phyloP scores from a whole-genome alignment of 2,329 filamentous ascomycete species.

The Didymella arachidicola region DNA sequence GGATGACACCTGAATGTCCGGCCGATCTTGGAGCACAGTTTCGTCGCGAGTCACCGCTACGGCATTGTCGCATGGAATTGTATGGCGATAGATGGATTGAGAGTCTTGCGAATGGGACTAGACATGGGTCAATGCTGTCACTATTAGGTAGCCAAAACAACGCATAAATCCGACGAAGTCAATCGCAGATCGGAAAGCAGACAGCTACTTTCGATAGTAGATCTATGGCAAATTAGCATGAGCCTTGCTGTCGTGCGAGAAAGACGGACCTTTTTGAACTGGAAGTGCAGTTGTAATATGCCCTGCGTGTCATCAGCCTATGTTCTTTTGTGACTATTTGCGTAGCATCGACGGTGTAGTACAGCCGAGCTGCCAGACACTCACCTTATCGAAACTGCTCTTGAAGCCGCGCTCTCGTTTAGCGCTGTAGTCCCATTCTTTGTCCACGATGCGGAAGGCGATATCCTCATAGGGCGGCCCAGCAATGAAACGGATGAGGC shows the following conservation, averaged over 20 bases:
- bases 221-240: constrained; percentile 49
- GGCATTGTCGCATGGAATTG: constrained; percentile 11
- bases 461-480: constrained; percentile 97
- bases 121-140: background rate
- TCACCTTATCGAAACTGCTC: constrained; percentile 96
- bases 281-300: constrained; percentile 94
- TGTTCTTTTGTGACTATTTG: background rate
- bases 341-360: background rate
- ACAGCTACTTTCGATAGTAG: constrained; percentile 56
- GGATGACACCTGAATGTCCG: constrained; percentile 4
- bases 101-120: background rate
- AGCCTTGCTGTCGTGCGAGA: background rate
- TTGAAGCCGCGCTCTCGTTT: constrained; percentile 94
- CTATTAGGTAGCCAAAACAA: constrained; percentile 1
- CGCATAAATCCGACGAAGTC: background rate
- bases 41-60: constrained; percentile 23
- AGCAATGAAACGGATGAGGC: constrained; percentile 92
- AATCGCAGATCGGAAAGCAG: background rate
- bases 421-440: constrained; percentile 98
- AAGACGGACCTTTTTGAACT: constrained; percentile 88
- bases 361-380: constrained; percentile 41
- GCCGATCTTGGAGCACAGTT: constrained; percentile 8
- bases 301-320: constrained; percentile 65
- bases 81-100: constrained; percentile 1
- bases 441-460: constrained; percentile 95